Conservation (phyloP, 1,284 basidiomycete genomes). For the Stygiomarasmius scandens region DNA sequence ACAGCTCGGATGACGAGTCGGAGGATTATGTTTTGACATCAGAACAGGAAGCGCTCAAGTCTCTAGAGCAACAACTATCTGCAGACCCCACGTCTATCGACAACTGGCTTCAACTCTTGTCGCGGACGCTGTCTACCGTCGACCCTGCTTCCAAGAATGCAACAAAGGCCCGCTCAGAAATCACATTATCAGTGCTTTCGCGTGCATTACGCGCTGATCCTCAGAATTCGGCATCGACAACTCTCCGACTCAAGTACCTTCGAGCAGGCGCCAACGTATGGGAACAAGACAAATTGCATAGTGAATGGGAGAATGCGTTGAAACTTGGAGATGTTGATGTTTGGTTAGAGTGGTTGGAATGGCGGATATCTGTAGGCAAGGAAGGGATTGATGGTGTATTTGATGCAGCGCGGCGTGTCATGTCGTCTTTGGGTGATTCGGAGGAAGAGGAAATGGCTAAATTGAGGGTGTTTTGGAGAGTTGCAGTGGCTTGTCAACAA, state of each 20-base stretch:
- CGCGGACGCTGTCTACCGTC: constrained; percentile 59
- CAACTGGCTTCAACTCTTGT: constrained; percentile 70
- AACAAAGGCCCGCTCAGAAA: constrained; percentile 64
- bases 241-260: constrained; percentile 65
- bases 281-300: constrained; percentile 52
- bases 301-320: constrained; percentile 77
- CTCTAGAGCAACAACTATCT: constrained; percentile 58
- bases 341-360: constrained; percentile 78
- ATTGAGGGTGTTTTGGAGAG: constrained; percentile 72
- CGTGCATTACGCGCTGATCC: constrained; percentile 64
- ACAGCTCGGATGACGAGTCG: constrained; percentile 30
- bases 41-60: constrained; percentile 58
- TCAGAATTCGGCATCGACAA: constrained; percentile 49
- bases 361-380: constrained; percentile 55
- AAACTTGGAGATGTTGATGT: constrained; percentile 51
- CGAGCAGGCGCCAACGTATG: constrained; percentile 74
- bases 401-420: constrained; percentile 47
- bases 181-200: constrained; percentile 65
- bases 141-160: constrained; percentile 67
- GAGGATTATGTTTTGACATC: constrained; percentile 47
- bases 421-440: constrained; percentile 38
- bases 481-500: constrained; percentile 67
- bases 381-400: constrained; percentile 55
- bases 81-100: constrained; percentile 52
- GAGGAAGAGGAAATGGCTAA: constrained; percentile 55